A percentile compares a stretch with the other conserved stretches of the same genome.
These are phyloP conservation scores for Tylopilus orsonianus DNA, from an alignment of 1,284 basidiomycete genomes.

Conservation along the genomic window DNA sequence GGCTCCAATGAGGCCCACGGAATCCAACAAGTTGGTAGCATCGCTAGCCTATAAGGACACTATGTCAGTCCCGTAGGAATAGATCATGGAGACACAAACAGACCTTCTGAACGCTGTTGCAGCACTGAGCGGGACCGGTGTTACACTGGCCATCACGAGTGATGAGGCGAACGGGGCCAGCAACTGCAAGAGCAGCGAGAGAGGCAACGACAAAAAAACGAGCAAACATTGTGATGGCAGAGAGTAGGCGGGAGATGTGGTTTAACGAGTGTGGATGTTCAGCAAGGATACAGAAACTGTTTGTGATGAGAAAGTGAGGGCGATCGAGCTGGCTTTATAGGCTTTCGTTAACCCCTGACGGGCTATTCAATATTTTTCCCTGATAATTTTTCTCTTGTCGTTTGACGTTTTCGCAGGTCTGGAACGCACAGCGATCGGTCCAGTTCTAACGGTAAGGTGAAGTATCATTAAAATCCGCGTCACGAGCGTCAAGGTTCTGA, in stretches of 20 bases:
- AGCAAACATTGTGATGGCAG: slow-evolving; percentile 19
- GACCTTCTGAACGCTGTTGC: slow-evolving; percentile 9
- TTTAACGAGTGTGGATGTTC: slow-evolving; percentile 14
- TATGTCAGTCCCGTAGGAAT: not conserved
- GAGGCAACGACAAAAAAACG: slow-evolving; percentile 24
- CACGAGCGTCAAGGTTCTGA: not conserved
- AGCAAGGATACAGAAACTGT: not conserved
- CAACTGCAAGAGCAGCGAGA: slow-evolving; percentile 17
- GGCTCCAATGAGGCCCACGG: not conserved
- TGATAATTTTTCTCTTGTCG: not conserved
- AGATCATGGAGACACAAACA: accelerated
- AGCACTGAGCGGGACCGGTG: slow-evolving; percentile 15
- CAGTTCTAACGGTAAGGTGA: not conserved
- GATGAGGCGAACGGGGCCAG: slow-evolving; percentile 9
- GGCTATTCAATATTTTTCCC: not conserved
- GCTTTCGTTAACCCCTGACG: slow-evolving; percentile 2
- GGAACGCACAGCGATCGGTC: slow-evolving; percentile 2
- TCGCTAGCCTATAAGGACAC: not conserved
- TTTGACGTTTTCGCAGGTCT: slow-evolving; percentile 6
- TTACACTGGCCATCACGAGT: slow-evolving; percentile 7
- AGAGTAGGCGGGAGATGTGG: not conserved
- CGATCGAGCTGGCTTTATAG: slow-evolving; percentile 13
- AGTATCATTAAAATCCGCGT: not conserved
- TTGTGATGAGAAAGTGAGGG: not conserved
- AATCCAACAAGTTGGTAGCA: accelerated